Conservation (phyloP, 2,329 filamentous ascomycete genomes). For the Penicillium polonicum region DNA sequence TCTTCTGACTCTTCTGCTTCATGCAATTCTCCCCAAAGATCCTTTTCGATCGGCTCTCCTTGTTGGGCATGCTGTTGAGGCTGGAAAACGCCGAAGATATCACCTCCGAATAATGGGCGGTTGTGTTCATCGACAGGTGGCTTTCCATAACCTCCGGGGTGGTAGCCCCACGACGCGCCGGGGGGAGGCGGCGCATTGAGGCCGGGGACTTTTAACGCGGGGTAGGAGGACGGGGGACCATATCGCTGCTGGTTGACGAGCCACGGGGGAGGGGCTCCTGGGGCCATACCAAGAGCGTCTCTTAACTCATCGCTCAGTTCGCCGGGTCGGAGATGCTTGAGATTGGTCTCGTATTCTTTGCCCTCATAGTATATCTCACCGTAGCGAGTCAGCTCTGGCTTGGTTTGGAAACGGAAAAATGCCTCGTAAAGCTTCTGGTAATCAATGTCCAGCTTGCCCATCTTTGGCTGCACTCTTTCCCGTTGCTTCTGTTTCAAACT, state of each 20-base stretch:
- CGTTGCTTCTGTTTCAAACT: constrained; percentile 92
- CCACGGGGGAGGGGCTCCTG: constrained; percentile 92
- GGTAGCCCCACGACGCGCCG: constrained; percentile 90
- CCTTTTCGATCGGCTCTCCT: constrained; percentile 80
- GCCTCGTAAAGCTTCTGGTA: constrained; percentile 98
- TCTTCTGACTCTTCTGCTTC: constrained; percentile 71
- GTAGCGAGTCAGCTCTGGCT: constrained; percentile 88
- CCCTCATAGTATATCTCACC: constrained; percentile 99
- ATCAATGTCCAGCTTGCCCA: constrained; percentile 96
- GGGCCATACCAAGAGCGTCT: constrained; percentile 90
- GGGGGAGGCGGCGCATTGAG: constrained; percentile 89
- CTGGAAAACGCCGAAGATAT: constrained; percentile 80
- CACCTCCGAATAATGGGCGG: constrained; percentile 84
- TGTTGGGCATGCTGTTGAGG: constrained; percentile 61
- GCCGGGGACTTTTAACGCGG: constrained; percentile 89
- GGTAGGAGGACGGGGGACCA: constrained; percentile 90
- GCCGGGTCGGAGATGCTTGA: constrained; percentile 84
- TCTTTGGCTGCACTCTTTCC: constrained; percentile 90
- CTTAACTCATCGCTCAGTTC: constrained; percentile 86
- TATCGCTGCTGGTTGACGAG: constrained; percentile 94
- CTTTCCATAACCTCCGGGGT: constrained; percentile 93
- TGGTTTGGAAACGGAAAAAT: constrained; percentile 97
- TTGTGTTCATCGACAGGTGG: constrained; percentile 93
- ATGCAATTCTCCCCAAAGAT: constrained; percentile 89
- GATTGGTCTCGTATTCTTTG: constrained; percentile 95